These are phyloP conservation scores for Canavalia gladiata DNA, from an alignment of 306 rosid genomes.

Conservation along the genomic window DNA sequence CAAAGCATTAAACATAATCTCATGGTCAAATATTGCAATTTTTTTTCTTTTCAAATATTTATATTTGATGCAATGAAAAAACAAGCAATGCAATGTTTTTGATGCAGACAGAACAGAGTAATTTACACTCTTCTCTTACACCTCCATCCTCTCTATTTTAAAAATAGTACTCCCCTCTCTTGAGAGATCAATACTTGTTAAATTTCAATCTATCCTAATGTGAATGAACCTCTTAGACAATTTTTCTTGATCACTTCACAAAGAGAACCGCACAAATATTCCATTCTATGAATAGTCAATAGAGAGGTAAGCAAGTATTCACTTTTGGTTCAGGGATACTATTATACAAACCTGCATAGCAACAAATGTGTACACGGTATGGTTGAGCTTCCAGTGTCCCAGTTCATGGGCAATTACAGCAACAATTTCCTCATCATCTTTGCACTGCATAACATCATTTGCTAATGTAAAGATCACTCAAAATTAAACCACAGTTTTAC, in stretches of 20 bases:
- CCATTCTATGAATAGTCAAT: constrained; percentile 8
- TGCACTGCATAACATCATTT: constrained; percentile 71
- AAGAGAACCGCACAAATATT: constrained; percentile 17
- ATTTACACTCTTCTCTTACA: neutral
- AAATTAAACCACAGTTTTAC: constrained; percentile 1
- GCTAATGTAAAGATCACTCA: constrained; percentile 28
- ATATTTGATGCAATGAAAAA: constrained; percentile 22
- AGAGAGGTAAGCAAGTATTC: constrained; percentile 23
- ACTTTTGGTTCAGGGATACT: constrained; percentile 42
- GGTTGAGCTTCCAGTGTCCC: constrained; percentile 99
- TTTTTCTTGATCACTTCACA: constrained; percentile 29
- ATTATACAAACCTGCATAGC: constrained; percentile 86
- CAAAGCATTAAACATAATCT: constrained; percentile 26
- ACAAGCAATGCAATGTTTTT: constrained; percentile 21
- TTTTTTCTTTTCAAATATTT: constrained; percentile 9
- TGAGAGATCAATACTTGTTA: neutral
- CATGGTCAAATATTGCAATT: constrained; percentile 20
- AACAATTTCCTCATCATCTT: constrained; percentile 90
- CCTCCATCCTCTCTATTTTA: neutral
- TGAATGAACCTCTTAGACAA: neutral
- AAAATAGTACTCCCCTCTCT: neutral
- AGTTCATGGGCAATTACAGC: constrained; percentile 98
- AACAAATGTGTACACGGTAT: constrained; percentile 87
- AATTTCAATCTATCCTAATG: neutral
- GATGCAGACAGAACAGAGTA: constrained; percentile 19